A percentile compares a stretch with the other conserved stretches of the same genome.
Evolutionary conservation across 2,329 filamentous ascomycete genomes (phyloP).

Genomic region (Epichloe baconii): DNA sequence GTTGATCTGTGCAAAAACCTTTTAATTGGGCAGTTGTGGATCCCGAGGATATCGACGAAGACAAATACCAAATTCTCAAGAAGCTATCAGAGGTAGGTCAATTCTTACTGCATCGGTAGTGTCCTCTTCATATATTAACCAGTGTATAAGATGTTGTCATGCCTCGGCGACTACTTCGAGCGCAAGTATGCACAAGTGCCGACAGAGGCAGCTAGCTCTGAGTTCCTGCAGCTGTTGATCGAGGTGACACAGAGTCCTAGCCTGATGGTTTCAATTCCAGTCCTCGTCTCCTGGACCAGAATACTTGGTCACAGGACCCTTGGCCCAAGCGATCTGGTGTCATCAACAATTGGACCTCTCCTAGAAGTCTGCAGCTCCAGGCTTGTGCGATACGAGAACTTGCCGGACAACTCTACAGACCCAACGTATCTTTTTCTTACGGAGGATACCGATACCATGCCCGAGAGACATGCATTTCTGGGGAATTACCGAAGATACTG

Average conservation of each 20-base stretch:
- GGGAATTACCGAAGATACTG: slow-evolving; percentile 93
- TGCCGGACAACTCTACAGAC: slow-evolving; percentile 72
- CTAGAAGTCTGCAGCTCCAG: slow-evolving; percentile 74
- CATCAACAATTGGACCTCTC: slow-evolving; percentile 57
- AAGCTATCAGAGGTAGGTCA: slow-evolving; percentile 73
- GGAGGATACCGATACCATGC: slow-evolving; percentile 89
- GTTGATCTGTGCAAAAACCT: slow-evolving; percentile 60
- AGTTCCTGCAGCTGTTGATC: slow-evolving; percentile 69
- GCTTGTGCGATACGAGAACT: slow-evolving; percentile 73
- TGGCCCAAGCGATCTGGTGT: slow-evolving; percentile 46
- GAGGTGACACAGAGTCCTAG: slow-evolving; percentile 73
- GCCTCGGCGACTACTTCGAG: slow-evolving; percentile 72
- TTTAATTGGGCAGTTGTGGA: slow-evolving; percentile 68
- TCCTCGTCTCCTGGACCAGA: slow-evolving; percentile 80
- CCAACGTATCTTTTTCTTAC: slow-evolving; percentile 69
- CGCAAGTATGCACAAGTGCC: slow-evolving; percentile 59
- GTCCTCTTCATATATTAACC: slow-evolving; percentile 5
- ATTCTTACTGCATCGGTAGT: not conserved
- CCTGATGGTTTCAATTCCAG: slow-evolving; percentile 83
- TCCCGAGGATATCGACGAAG: slow-evolving; percentile 73
- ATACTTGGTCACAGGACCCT: slow-evolving; percentile 62
- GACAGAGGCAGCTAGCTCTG: slow-evolving; percentile 49
- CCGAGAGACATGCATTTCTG: slow-evolving; percentile 87
- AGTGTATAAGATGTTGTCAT: slow-evolving; percentile 58
- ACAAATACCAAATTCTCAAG: slow-evolving; percentile 84